Percentiles rank a stretch among this genome's conserved stretches.
These are phyloP conservation scores for Podila horticola DNA, from an alignment of 192 early-diverging fungal genomes.

Conservation along the genomic window DNA sequence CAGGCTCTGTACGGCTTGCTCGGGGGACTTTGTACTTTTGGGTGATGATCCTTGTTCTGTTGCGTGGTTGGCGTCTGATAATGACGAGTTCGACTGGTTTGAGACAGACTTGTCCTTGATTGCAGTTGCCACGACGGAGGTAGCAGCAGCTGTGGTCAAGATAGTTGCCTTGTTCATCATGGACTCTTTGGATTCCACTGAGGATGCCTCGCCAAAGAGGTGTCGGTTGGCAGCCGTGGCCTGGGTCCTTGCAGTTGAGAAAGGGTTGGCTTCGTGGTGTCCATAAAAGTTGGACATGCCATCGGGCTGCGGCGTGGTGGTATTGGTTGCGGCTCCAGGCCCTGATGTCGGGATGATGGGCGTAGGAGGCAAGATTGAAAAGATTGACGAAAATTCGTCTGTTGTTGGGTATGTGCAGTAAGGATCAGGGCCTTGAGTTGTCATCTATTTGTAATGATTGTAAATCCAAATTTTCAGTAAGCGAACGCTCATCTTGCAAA, in stretches of 20 bases:
- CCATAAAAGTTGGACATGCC: slow-evolving; percentile 43
- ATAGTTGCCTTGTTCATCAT: slow-evolving; percentile 13
- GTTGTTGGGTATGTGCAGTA: slow-evolving; percentile 57
- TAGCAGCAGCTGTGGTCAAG: not conserved
- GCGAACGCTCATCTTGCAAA: not conserved
- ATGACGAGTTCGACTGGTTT: not conserved
- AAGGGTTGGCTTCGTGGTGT: slow-evolving; percentile 36
- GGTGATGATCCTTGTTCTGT: not conserved
- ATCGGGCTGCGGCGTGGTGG: slow-evolving; percentile 29
- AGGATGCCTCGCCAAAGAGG: slow-evolving; percentile 41
- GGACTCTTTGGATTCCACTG: slow-evolving; percentile 26
- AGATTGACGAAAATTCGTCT: slow-evolving; percentile 57
- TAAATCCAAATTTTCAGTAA: not conserved
- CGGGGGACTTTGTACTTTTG: not conserved
- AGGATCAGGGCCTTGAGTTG: slow-evolving; percentile 57
- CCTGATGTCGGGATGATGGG: slow-evolving; percentile 48
- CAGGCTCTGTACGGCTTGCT: not conserved
- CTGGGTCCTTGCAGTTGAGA: slow-evolving; percentile 36
- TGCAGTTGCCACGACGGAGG: not conserved
- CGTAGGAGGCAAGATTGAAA: slow-evolving; percentile 57
- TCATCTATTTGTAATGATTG: slow-evolving; percentile 40
- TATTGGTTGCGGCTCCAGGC: slow-evolving; percentile 5
- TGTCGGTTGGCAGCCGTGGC: slow-evolving; percentile 15
- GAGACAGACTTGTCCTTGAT: not conserved
- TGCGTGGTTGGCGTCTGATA: not conserved